Evolutionary conservation across 225 moss, liverwort and hornwort genomes (phyloP).

Genomic region (Polytrichum commune): DNA sequence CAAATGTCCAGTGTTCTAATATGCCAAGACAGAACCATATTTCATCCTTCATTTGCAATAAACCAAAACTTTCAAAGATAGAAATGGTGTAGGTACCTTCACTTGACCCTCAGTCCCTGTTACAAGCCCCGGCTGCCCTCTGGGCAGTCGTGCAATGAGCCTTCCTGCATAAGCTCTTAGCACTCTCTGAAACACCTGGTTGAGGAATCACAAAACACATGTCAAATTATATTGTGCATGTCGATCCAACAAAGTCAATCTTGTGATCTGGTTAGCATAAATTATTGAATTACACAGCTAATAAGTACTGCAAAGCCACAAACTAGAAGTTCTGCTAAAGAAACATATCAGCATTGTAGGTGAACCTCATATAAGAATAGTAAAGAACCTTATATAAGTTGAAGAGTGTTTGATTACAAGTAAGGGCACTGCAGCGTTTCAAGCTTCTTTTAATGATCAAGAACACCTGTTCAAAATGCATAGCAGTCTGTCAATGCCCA

Average conservation of each 20-base stretch:
- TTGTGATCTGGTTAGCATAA: too few species aligned
- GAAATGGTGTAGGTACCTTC: slow-evolving; percentile 48
- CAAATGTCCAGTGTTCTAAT: slow-evolving; percentile 4
- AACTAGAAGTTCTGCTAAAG: too few species aligned
- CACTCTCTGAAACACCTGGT: slow-evolving; percentile 92
- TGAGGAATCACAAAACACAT: too few species aligned
- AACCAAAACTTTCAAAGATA: not conserved
- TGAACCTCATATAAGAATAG: not conserved
- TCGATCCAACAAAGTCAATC: too few species aligned
- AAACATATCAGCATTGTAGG: too few species aligned
- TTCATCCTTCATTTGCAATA: too few species aligned
- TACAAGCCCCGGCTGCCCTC: slow-evolving; percentile 96
- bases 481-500: not conserved
- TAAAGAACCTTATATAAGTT: slow-evolving; percentile 86
- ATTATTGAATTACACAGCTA: too few species aligned
- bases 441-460: slow-evolving; percentile 93
- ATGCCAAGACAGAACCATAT: too few species aligned
- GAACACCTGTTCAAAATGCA: slow-evolving; percentile 60
- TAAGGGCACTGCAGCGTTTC: slow-evolving; percentile 97
- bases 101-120: slow-evolving; percentile 95
- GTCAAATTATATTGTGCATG: too few species aligned
- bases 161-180: slow-evolving; percentile 83
- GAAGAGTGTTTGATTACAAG: slow-evolving; percentile 91
- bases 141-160: slow-evolving; percentile 79
- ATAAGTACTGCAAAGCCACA: too few species aligned